These are phyloP conservation scores for Rhizopus stolonifer DNA, from an alignment of 371 early-diverging fungal genomes.

Conservation along the genomic window DNA sequence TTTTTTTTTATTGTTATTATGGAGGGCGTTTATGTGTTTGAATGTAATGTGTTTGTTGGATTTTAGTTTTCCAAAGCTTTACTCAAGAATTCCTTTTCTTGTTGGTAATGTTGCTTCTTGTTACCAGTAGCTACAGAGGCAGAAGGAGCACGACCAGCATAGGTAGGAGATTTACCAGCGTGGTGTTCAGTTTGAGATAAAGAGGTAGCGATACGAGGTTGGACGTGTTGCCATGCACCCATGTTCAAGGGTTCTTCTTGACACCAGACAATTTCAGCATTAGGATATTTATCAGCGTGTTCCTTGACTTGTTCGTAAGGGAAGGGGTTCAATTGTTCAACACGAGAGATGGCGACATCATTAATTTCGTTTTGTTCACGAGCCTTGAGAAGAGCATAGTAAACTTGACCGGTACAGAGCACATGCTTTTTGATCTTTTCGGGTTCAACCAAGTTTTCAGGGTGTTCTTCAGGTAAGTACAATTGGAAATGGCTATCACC, in stretches of 20 bases:
- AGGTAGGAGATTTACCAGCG: slow-evolving; percentile 68
- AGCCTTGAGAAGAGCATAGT: slow-evolving; percentile 87
- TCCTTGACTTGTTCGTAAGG: slow-evolving; percentile 89
- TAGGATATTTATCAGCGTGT: slow-evolving; percentile 87
- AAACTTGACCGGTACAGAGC: slow-evolving; percentile 95
- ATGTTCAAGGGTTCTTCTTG: slow-evolving; percentile 97
- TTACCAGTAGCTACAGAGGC: slow-evolving; percentile 96
- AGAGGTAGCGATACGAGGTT: slow-evolving; percentile 84
- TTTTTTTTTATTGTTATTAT: no score
- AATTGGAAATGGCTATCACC: slow-evolving; percentile 85
- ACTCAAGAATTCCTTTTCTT: slow-evolving; percentile 83
- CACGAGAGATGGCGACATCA: slow-evolving; percentile 87
- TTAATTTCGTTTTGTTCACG: slow-evolving; percentile 84
- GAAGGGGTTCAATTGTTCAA: slow-evolving; percentile 96
- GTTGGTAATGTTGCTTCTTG: slow-evolving; percentile 94
- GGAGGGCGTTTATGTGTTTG: not conserved
- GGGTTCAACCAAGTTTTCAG: slow-evolving; percentile 70
- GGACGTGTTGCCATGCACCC: slow-evolving; percentile 88
- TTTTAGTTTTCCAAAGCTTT: slow-evolving; percentile 64
- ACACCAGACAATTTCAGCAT: slow-evolving; percentile 87
- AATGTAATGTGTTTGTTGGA: not conserved
- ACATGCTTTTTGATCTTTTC: slow-evolving; percentile 85
- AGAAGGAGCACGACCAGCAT: slow-evolving; percentile 90
- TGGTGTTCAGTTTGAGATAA: slow-evolving; percentile 71
- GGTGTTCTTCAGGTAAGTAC: slow-evolving; percentile 88